phyloP scores from a whole-genome alignment of 2,329 filamentous ascomycete genomes.

The Parastagonospora avenae region DNA sequence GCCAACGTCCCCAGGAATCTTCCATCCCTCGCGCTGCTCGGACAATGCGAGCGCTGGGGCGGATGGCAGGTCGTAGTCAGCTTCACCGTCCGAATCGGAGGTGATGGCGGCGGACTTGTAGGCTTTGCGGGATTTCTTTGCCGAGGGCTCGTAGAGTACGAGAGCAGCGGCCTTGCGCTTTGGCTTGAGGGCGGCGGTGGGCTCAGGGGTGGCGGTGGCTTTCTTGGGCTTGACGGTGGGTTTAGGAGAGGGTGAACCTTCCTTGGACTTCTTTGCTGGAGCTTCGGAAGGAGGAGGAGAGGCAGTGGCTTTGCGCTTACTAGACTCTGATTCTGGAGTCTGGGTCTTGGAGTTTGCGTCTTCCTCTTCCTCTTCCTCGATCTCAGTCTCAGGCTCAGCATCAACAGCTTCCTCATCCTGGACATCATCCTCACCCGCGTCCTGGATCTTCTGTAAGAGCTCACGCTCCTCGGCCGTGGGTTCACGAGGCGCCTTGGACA shows the following conservation, averaged over 20 bases:
- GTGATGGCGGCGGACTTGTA: slow-evolving; percentile 1
- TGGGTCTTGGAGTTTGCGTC: neutral
- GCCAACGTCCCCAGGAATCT: neutral
- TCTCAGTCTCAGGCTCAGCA: neutral
- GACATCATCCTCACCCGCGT: neutral
- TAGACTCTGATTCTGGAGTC: neutral
- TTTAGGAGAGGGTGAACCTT: neutral
- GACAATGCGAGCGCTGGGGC: neutral
- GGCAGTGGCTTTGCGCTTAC: neutral
- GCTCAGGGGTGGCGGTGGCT: no score
- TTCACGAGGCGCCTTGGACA: neutral
- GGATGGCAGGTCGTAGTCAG: slow-evolving; percentile 1
- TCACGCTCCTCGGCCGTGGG: neutral
- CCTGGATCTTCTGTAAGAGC: neutral
- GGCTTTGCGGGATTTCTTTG: neutral
- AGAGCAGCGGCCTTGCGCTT: neutral
- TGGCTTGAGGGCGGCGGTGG: neutral
- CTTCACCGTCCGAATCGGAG: neutral
- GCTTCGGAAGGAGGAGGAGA: neutral
- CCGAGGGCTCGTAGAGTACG: neutral
- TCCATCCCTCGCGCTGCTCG: neutral
- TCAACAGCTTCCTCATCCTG: neutral
- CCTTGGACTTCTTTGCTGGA: neutral
- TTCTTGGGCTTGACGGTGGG: neutral
- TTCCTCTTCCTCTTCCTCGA: neutral